Base-by-base conservation (phyloP, 2,329 filamentous ascomycete species). In the Pleomassaria siparia region DNA sequence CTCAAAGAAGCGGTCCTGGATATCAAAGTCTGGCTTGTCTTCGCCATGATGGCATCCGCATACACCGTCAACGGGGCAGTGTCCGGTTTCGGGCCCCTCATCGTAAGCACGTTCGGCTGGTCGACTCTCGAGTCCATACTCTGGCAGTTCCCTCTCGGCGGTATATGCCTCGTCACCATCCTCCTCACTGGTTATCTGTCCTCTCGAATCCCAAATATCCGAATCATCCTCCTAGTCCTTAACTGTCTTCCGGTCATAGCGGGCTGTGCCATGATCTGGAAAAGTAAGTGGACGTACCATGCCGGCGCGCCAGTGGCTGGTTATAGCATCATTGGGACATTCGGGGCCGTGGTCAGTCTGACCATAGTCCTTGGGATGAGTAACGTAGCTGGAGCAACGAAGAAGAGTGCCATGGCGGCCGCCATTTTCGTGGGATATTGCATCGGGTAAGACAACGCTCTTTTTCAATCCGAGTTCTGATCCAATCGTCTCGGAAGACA, bases 371-470 rank as follows among this genome's bases (percentile, higher is more conserved):
- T 83, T 2, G 80, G 79, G 0, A 81, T 81, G 76, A 80, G 81
- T 10, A 91, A 91, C 54, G 85, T 90, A 0, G 86, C 87, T 0
- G 87, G 88, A 13, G 80, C 87, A 20, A 90, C 87, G 0, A 91
- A 91, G 73, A 90, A 90, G 75, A 87, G 83, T 53, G 84, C 87
- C 59, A 89, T 87, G 77, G 85, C 87, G 0, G 83, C 84, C 0
- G 83, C 84, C 0, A 85, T 88, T 1, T 91, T 90, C 53, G 85
- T 88, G 0, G 86, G 85, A 0, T 90, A 90, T 61, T 88, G 85
- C 46, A 83, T 90, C 6, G 82, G 87, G n/a, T n/a, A n/a, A n/a
- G n/a, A n/a, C n/a, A n/a, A n/a, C n/a, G n/a, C n/a, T n/a, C n/a
- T n/a, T n/a, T n/a, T n/a, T n/a, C n/a, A n/a, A n/a, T n/a, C n/a